phyloP scores from a whole-genome alignment of 2,329 filamentous ascomycete genomes.

The Beauveria sp. region DNA sequence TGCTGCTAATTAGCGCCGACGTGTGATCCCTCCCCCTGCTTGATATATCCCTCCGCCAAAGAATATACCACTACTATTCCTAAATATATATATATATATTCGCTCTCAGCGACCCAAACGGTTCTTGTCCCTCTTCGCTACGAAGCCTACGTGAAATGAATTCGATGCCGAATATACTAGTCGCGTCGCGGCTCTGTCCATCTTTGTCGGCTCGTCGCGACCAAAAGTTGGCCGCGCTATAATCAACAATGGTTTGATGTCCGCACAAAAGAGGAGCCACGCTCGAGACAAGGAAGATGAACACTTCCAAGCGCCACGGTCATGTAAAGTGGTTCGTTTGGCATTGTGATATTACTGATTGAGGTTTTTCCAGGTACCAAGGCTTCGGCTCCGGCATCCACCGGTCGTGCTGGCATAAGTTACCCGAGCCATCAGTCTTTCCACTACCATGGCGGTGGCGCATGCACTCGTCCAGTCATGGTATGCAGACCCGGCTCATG shows the following conservation, averaged over 20 bases:
- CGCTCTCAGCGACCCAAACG: not conserved
- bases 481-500: not conserved
- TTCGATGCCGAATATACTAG: not conserved
- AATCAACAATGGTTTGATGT: not conserved
- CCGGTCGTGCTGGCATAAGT: not conserved
- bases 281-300: not conserved
- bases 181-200: not conserved
- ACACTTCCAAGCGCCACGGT: not conserved
- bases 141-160: not conserved
- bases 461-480: not conserved
- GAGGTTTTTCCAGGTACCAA: not conserved
- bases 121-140: not conserved
- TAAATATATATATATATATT: not conserved
- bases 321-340: not conserved
- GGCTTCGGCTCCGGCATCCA: not conserved
- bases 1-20: conserved; percentile 20
- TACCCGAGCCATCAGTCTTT: not conserved
- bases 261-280: not conserved
- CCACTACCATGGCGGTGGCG: not conserved
- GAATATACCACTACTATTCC: not conserved
- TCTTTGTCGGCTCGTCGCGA: not conserved
- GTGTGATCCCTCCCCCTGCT: not conserved
- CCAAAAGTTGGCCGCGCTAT: not conserved
- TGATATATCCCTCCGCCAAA: not conserved
- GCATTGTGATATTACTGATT: not conserved